Conservation (phyloP, 495 filamentous ascomycete genomes). For the Mytilinidion resinicola region DNA sequence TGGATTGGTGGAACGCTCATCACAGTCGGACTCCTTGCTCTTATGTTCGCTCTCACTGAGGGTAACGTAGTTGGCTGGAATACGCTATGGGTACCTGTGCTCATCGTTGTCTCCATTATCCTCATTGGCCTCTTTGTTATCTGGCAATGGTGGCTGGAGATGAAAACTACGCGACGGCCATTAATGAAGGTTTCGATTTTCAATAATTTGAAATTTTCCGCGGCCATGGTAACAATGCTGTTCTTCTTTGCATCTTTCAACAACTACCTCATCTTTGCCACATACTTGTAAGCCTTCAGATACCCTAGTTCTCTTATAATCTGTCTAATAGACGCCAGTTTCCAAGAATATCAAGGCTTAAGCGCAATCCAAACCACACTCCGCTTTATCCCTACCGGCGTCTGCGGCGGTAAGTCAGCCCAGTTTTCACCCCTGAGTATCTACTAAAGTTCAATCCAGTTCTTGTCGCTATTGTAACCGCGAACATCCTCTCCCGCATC, state of each 20-base stretch:
- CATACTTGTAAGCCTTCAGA: constrained; percentile 41
- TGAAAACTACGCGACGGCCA: constrained; percentile 41
- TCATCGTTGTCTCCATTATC: constrained; percentile 57
- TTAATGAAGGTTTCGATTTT: constrained; percentile 56
- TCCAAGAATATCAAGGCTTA: constrained; percentile 53
- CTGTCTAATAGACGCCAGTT: constrained; percentile 25
- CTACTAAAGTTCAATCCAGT: constrained; percentile 13
- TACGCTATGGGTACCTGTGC: constrained; percentile 56
- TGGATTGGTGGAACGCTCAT: constrained; percentile 37
- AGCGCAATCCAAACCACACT: constrained; percentile 51
- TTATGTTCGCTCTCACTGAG: constrained; percentile 58
- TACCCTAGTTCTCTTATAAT: neutral
- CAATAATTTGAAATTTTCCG: constrained; percentile 46
- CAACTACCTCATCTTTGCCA: constrained; percentile 53
- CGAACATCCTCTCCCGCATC: constrained; percentile 48
- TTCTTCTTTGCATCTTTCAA: constrained; percentile 57
- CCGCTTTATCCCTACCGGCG: constrained; percentile 55
- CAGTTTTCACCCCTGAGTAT: neutral
- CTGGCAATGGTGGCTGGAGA: constrained; percentile 60
- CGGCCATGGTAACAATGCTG: constrained; percentile 54
- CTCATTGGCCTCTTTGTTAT: constrained; percentile 53
- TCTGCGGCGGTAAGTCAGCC: constrained; percentile 35
- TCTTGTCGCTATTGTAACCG: constrained; percentile 45
- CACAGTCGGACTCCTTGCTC: constrained; percentile 41
- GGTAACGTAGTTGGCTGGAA: constrained; percentile 62